Base-by-base conservation (phyloP, 1,284 basidiomycete genomes). In the Phylloporus sp. region DNA sequence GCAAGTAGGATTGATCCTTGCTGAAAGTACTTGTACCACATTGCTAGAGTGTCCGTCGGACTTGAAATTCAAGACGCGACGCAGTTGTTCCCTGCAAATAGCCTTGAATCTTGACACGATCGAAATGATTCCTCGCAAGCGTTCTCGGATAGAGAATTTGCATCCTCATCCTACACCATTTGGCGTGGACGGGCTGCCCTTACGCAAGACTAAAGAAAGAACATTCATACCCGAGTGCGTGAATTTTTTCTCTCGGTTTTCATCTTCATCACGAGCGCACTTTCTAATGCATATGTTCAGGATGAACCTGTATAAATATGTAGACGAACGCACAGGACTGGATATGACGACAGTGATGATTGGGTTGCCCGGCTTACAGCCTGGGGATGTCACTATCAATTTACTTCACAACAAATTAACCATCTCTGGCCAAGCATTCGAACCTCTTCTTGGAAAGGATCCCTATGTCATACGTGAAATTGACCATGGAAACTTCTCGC, bases 351-450 rank as follows among this genome's bases (percentile, higher is more conserved):
- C 20, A 17, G 41, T 19, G 2, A 56, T 27, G 20, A 15, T 63
- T 10, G 62, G 39, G 12, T 25, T 63, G 29, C 53, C 62, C 0
- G 62, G 62, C 37, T 29, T 63, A 12, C 41, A 43, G 19, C 53
- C 39, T 14, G 53, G n/a, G 27, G 39, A 55, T 14, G 39, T 56
- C 10, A 25, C 53, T 6, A 12, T 63, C 20, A 3, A 56, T 35
- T 53, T 56, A 7, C 41, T 63, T 29, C 41, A 63, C 23, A 41
- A 63, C 39, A n/a, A 25, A 14, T 14, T 56, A 25, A 63, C 62
- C 3, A 32, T 56, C 41, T n/a, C 52, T 2, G 62, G 62, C n/a
- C 11, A 53, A 43, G 15, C 12, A 11, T 5, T 29, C 14, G 52
- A 29, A 1, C n/a, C 23, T 52, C 25, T 5, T 52, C 49, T 52